Evolutionary conservation across 805 yeast species (phyloP), one percentile per base, ranked within the genome.

Genomic region (Blastobotrys peoriensis): DNA sequence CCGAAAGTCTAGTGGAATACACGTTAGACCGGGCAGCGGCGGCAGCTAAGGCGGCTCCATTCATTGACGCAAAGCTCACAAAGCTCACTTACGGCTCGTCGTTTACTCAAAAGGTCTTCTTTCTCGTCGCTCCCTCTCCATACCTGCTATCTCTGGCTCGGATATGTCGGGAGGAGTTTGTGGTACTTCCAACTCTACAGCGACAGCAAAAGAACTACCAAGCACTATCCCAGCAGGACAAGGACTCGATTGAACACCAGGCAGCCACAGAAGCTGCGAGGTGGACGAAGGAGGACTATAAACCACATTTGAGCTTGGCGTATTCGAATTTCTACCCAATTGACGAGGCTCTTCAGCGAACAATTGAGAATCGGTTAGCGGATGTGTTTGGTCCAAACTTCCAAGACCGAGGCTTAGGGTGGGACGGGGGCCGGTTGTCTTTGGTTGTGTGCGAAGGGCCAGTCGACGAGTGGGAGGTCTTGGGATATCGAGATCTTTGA

Each of bases 381-480:
- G 91, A 84, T 58, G 74, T 77, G 33, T 68, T 84, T 53, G 80
- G 79, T 36, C 71, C 71, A 30, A 59, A 67, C 43, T 69, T 64
- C 35, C 64, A 60, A 20, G 50, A 55, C 13, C 49, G 59, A 13
- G 65, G 66, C 10, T 57, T 75, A 20, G 76, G 78, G 3, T 84
- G 93, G 93, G 74, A 71, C 38, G 77, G 81, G 5, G 85, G 86
- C 2, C 80, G 83, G 5, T 67, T 81, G 19, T 76, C 81, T 52
- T 70, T 84, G 43, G 86, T 84, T 4, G 68, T 69, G 16, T 81
- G 88, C 56, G 83, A 78, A 53, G 91, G 91, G 0, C 85, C 83
- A 3, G 79, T 79, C 4, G 74, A 69, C 38, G 75, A 79, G 44
- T 84, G 94, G 94, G 66, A 72, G 34, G 73, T 73, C 1, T 64